Evolutionary conservation across 257 asterid species (phyloP).

Genomic region (Ocimum tenuiflorum): DNA sequence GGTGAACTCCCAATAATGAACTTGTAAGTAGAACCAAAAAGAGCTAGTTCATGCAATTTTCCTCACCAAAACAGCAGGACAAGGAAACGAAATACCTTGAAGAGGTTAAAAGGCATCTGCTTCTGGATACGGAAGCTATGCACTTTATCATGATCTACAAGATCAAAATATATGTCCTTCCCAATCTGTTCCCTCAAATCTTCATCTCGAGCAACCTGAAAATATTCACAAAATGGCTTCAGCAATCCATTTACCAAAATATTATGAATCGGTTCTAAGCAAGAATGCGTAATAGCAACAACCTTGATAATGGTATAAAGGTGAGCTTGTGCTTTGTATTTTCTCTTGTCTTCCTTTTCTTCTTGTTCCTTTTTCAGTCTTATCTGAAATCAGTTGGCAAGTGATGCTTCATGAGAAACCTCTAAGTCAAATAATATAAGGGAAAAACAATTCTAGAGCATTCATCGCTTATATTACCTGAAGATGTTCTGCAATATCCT

Average conservation of each 20-base stretch:
- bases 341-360: conserved; percentile 91
- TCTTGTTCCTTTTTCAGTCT: conserved; percentile 96
- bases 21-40: not conserved
- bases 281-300: conserved; percentile 8
- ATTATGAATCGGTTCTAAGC: not conserved
- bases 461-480: conserved; percentile 45
- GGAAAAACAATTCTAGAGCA: not conserved
- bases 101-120: conserved; percentile 64
- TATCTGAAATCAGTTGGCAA: conserved; percentile 43
- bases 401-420: conserved; percentile 13
- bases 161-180: conserved; percentile 81
- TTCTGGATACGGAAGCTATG: conserved; percentile 88
- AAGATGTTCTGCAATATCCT: conserved; percentile 97
- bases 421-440: conserved; percentile 6
- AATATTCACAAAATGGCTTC: conserved; percentile 17
- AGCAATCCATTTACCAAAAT: conserved; percentile 15
- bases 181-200: conserved; percentile 90
- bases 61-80: conserved; percentile 7
- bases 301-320: conserved; percentile 96
- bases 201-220: conserved; percentile 96
- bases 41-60: conserved; percentile 4
- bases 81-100: conserved; percentile 57
- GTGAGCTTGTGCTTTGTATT: conserved; percentile 91
- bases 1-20: not conserved
- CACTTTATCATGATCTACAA: conserved; percentile 96